These are phyloP conservation scores for Termitomyces eurrhizus DNA, from an alignment of 768 basidiomycete genomes.

Conservation along the genomic window DNA sequence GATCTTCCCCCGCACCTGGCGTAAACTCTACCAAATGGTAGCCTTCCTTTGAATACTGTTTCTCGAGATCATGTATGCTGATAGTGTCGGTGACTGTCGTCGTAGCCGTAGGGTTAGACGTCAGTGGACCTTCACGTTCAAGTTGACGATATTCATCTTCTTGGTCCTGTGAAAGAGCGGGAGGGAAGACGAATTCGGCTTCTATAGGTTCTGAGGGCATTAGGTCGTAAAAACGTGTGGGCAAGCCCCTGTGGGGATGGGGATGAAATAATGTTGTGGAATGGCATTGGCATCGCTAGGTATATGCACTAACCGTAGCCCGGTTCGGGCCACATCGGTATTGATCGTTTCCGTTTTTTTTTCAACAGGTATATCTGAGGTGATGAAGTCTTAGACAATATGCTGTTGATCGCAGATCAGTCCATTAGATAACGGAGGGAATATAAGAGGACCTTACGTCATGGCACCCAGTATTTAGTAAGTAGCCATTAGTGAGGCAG, in stretches of 20 bases:
- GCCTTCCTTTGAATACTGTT: constrained; percentile 6
- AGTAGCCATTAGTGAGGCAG: neutral
- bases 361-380: neutral
- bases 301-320: neutral
- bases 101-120: neutral
- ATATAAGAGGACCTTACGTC: neutral
- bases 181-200: constrained; percentile 9
- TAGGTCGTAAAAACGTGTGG: neutral
- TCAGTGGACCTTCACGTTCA: constrained; percentile 9
- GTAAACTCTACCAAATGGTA: constrained; percentile 7
- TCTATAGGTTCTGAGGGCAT: constrained; percentile 12
- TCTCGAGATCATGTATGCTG: constrained; percentile 9
- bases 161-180: constrained; percentile 9
- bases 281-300: neutral
- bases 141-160: constrained; percentile 10
- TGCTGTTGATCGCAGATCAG: neutral
- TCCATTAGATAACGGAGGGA: neutral
- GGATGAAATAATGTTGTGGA: neutral
- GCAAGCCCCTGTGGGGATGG: neutral
- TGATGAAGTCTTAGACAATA: no score
- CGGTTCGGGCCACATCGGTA: neutral
- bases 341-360: constrained; percentile 4
- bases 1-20: constrained; percentile 11
- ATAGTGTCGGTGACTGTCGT: constrained; percentile 3
- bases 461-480: neutral